These are phyloP conservation scores for Potentilla sterilis DNA, from an alignment of 306 rosid species.

Conservation along the genomic window DNA sequence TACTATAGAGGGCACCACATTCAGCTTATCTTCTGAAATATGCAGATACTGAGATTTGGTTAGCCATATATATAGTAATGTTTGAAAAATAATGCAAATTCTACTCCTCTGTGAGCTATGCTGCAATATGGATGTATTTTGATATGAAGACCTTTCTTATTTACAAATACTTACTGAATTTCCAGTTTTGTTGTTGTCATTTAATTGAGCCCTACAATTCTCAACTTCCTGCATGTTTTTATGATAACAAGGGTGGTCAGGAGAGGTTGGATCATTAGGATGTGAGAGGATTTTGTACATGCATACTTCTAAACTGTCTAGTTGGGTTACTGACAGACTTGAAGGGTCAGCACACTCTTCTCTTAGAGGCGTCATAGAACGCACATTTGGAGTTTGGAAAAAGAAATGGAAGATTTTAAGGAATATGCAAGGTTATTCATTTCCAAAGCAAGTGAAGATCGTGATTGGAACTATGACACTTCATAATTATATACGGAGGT, in stretches of 20 bases:
- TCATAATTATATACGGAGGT: too few species aligned
- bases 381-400: too few species aligned
- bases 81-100: constrained; percentile 7
- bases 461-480: too few species aligned
- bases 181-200: constrained; percentile 1
- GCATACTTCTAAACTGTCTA: neutral
- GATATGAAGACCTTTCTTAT: neutral
- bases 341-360: too few species aligned
- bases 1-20: constrained; percentile 3
- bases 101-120: neutral
- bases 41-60: constrained; percentile 8
- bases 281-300: neutral
- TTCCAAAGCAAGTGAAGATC: too few species aligned
- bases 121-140: constrained; percentile 4
- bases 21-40: neutral
- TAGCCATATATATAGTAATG: constrained; percentile 5
- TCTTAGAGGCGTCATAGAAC: too few species aligned
- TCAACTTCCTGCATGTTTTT: neutral
- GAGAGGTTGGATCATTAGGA: neutral
- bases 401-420: too few species aligned
- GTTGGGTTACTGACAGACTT: neutral
- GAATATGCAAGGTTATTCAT: too few species aligned
- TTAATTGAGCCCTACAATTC: neutral
- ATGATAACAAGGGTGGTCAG: neutral
- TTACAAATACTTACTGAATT: neutral